Evolutionary conservation across 1,284 basidiomycete genomes (phyloP).

Genomic region (Uromyces viciae-fabae): DNA sequence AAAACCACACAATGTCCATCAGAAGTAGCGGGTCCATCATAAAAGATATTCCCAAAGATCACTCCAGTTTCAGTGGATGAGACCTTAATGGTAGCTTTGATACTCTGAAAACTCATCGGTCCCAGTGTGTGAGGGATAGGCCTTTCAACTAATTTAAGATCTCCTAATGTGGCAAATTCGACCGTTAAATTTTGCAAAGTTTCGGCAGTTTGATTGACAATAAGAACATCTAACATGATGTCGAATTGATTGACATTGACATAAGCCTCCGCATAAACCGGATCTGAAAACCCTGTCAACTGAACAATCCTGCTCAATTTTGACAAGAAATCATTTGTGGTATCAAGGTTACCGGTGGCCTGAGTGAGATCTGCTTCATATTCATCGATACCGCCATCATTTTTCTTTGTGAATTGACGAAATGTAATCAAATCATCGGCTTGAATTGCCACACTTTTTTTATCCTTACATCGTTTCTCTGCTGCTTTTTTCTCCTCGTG

Average conservation of each 20-base stretch:
- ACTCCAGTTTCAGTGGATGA: constrained; percentile 97
- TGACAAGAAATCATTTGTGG: constrained; percentile 89
- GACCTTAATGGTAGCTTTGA: constrained; percentile 98
- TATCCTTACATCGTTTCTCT: constrained; percentile 76
- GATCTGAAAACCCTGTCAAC: constrained; percentile 96
- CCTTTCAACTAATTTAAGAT: constrained; percentile 93
- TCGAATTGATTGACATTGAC: constrained; percentile 99
- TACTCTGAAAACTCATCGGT: constrained; percentile 94
- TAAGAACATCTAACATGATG: constrained; percentile 90
- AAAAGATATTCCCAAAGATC: constrained; percentile 96
- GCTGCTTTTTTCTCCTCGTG: constrained; percentile 87
- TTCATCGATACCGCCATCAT: constrained; percentile 66
- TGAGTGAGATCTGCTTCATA: constrained; percentile 82
- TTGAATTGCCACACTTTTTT: constrained; percentile 69
- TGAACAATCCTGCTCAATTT: constrained; percentile 93
- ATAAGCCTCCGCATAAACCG: constrained; percentile 96
- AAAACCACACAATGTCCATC: constrained; percentile 75
- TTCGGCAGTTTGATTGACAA: constrained; percentile 93
- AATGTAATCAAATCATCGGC: constrained; percentile 89
- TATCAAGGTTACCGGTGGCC: constrained; percentile 78
- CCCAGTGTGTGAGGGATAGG: constrained; percentile 88
- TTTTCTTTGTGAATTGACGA: constrained; percentile 91
- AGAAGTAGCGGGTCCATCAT: constrained; percentile 81
- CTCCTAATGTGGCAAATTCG: constrained; percentile 95
- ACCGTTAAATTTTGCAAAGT: constrained; percentile 95